Percentiles rank a stretch among this genome's conserved stretches.
Evolutionary conservation across 208 protist species (phyloP).

Genomic region (Trypanosoma cruzi): DNA sequence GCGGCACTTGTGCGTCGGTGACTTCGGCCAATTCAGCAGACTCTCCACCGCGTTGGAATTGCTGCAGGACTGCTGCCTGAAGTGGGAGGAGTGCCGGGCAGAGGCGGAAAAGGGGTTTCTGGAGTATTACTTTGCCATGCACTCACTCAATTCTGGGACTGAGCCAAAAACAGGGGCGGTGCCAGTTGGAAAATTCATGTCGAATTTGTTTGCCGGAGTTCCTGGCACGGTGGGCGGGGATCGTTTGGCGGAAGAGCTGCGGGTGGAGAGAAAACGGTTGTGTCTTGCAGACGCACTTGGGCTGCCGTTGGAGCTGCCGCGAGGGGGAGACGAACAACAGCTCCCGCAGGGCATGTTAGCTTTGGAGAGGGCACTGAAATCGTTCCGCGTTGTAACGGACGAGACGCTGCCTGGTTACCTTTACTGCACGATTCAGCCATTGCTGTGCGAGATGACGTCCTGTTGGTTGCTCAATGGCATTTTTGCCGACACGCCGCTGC

Average conservation of each 20-base stretch:
- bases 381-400: slow-evolving; percentile 7
- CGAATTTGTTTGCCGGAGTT: not conserved
- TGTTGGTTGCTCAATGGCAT: slow-evolving; percentile 11
- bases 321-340: not conserved
- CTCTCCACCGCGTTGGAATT: not conserved
- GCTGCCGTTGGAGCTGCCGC: not conserved
- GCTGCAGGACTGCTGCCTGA: not conserved
- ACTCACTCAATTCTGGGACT: not conserved
- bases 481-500: slow-evolving; percentile 7
- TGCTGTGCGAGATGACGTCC: slow-evolving; percentile 8
- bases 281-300: not conserved
- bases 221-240: not conserved
- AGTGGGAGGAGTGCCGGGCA: not conserved
- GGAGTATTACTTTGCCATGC: not conserved
- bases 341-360: not conserved
- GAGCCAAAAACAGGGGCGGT: not conserved
- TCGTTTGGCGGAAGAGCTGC: not conserved
- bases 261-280: not conserved
- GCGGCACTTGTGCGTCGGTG: not conserved
- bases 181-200: not conserved
- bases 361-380: not conserved
- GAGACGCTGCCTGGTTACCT: slow-evolving; percentile 2
- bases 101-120: slow-evolving; percentile 5
- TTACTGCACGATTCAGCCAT: slow-evolving; percentile 8
- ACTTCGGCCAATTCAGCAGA: not conserved